Evolutionary conservation across 208 protist species (phyloP).

Genomic region (Wallacemonas sp.): DNA sequence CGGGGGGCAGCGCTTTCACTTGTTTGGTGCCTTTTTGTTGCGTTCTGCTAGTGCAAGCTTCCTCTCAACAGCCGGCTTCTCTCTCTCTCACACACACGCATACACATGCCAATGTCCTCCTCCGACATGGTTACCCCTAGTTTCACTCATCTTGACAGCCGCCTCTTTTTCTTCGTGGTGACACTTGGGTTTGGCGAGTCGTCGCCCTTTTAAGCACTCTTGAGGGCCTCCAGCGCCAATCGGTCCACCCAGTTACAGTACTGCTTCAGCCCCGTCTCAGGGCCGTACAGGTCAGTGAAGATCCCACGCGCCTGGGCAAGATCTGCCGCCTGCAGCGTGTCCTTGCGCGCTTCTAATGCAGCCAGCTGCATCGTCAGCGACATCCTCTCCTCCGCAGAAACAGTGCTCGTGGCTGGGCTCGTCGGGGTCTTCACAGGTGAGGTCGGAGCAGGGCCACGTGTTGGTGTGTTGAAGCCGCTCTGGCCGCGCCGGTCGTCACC

Average conservation of each 20-base stretch:
- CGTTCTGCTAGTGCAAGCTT: too few relatives aligned
- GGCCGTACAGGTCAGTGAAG: slow-evolving; percentile 56
- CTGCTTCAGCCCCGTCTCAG: slow-evolving; percentile 30
- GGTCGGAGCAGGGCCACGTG: not conserved
- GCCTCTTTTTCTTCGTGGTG: too few relatives aligned
- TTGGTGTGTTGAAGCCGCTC: not conserved
- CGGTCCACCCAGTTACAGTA: slow-evolving; percentile 61
- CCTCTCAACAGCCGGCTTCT: too few relatives aligned
- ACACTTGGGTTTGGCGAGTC: too few relatives aligned
- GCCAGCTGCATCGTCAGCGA: slow-evolving; percentile 14
- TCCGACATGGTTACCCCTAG: slow-evolving; percentile 9
- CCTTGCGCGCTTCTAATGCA: slow-evolving; percentile 7
- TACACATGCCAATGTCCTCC: too few relatives aligned
- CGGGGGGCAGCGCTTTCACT: too few relatives aligned
- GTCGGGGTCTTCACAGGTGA: not conserved
- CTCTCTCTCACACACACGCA: too few relatives aligned
- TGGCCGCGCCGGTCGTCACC: not conserved
- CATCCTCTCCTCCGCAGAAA: not conserved
- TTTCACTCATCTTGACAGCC: too few relatives aligned
- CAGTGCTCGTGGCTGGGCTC: slow-evolving; percentile 5
- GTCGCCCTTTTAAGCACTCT: not conserved
- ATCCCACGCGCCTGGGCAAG: slow-evolving; percentile 37
- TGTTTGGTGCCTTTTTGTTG: too few relatives aligned
- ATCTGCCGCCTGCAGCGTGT: slow-evolving; percentile 23
- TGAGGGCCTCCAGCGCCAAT: slow-evolving; percentile 36